Conservation (phyloP, 352 stramenopile genomes). For the Thalassiosira mediterranea region DNA sequence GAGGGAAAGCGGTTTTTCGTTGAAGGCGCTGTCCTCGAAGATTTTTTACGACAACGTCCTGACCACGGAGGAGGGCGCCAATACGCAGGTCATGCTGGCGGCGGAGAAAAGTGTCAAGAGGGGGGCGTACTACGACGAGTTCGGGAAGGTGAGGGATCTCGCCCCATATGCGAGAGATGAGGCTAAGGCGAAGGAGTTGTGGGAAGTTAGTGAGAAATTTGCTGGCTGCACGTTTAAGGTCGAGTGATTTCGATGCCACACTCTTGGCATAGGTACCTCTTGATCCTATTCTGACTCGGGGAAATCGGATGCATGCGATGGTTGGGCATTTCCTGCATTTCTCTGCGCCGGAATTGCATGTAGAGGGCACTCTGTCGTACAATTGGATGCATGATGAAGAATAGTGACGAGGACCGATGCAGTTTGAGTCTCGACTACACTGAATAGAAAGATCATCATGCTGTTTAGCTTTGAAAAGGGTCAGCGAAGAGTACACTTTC, state of each 20-base stretch:
- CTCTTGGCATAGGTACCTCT: no score
- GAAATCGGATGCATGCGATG: no score
- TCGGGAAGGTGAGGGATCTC: conserved; percentile 12
- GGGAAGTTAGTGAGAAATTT: conserved; percentile 49
- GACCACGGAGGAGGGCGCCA: conserved; percentile 44
- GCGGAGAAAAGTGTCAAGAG: conserved; percentile 8
- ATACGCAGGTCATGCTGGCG: conserved; percentile 49
- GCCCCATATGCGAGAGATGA: conserved; percentile 41
- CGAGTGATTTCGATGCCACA: conserved; percentile 7
- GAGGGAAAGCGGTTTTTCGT: not conserved
- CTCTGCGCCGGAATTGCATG: no score
- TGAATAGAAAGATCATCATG: no score
- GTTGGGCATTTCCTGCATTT: no score
- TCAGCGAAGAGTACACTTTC: no score
- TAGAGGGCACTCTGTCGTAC: no score
- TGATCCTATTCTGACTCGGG: no score
- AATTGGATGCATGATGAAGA: no score
- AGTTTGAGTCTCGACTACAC: no score
- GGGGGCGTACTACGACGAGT: conserved; percentile 46
- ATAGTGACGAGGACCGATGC: no score
- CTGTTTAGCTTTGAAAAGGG: no score
- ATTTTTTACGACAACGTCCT: conserved; percentile 28
- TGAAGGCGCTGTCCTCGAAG: conserved; percentile 8
- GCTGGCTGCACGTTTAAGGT: conserved; percentile 26
- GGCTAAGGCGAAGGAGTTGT: conserved; percentile 22